Conservation (phyloP, 177 flowering plant species). For the Vitis hybrid region DNA sequence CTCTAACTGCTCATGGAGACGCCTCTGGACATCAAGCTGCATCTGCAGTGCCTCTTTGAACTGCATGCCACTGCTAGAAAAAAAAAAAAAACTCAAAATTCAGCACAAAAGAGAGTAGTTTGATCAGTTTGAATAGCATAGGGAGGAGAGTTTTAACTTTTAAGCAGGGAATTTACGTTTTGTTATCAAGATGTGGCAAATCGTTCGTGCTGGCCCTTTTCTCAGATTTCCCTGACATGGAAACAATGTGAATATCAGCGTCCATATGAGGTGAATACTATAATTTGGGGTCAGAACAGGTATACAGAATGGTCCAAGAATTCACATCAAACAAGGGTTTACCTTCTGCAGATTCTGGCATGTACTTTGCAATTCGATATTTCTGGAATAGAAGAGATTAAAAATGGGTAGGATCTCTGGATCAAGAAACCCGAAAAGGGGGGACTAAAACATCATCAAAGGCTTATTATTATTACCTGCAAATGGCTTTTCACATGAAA, state of each 20-base stretch:
- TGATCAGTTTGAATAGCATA: background rate
- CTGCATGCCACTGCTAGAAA: slow-evolving; percentile 53
- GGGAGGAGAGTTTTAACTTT: background rate
- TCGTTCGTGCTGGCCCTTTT: slow-evolving; percentile 31
- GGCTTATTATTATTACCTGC: slow-evolving; percentile 51
- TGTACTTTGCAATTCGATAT: slow-evolving; percentile 80
- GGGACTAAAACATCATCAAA: background rate
- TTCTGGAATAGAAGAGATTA: slow-evolving; percentile 45
- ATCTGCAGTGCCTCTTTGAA: slow-evolving; percentile 71
- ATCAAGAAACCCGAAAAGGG: background rate
- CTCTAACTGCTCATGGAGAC: slow-evolving; percentile 90
- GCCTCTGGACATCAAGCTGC: slow-evolving; percentile 82
- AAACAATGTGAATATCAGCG: background rate
- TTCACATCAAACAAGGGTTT: slow-evolving; percentile 1
- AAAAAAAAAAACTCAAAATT: background rate
- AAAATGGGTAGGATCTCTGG: background rate
- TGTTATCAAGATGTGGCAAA: slow-evolving; percentile 39
- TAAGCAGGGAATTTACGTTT: slow-evolving; percentile 42
- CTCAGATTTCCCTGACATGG: slow-evolving; percentile 53
- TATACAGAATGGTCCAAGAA: background rate
- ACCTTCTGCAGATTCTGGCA: slow-evolving; percentile 73
- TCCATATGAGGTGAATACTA: too few species aligned
- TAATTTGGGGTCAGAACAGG: too few species aligned
- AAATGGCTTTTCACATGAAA: slow-evolving; percentile 95
- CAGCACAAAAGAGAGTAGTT: background rate